phyloP scores from a whole-genome alignment of 2,329 filamentous ascomycete genomes.

The Claviceps sp. region DNA sequence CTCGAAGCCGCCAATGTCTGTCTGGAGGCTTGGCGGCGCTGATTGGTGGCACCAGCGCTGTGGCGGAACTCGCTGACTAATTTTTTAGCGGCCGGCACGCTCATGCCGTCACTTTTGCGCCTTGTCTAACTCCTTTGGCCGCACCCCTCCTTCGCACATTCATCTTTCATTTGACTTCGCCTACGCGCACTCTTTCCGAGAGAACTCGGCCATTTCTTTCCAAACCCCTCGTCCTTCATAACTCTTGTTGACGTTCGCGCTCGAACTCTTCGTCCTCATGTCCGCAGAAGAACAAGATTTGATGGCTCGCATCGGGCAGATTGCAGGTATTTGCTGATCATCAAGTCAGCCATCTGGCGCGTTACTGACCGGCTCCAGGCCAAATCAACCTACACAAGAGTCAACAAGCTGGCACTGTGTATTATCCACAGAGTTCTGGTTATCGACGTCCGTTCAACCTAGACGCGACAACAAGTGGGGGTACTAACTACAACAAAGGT shows the following conservation, averaged over 20 bases:
- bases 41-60: background rate
- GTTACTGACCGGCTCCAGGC: slow-evolving; percentile 32
- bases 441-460: slow-evolving; percentile 22
- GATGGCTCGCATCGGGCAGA: slow-evolving; percentile 37
- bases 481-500: slow-evolving; percentile 4
- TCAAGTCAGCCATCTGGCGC: background rate
- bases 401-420: slow-evolving; percentile 33
- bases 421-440: slow-evolving; percentile 15
- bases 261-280: slow-evolving; percentile 17
- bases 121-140: background rate
- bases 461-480: background rate
- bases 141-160: background rate
- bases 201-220: background rate
- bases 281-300: slow-evolving; percentile 38
- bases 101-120: background rate
- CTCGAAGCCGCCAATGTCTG: background rate
- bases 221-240: background rate
- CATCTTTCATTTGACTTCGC: background rate
- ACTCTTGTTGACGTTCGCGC: background rate
- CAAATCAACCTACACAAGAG: slow-evolving; percentile 73
- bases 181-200: background rate
- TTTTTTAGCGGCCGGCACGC: background rate
- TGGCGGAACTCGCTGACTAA: background rate
- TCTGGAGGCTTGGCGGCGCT: background rate
- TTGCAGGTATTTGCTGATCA: slow-evolving; percentile 29